These are phyloP conservation scores for Monosporascus sp. DNA, from an alignment of 2,329 filamentous ascomycete species.

Conservation along the genomic window DNA sequence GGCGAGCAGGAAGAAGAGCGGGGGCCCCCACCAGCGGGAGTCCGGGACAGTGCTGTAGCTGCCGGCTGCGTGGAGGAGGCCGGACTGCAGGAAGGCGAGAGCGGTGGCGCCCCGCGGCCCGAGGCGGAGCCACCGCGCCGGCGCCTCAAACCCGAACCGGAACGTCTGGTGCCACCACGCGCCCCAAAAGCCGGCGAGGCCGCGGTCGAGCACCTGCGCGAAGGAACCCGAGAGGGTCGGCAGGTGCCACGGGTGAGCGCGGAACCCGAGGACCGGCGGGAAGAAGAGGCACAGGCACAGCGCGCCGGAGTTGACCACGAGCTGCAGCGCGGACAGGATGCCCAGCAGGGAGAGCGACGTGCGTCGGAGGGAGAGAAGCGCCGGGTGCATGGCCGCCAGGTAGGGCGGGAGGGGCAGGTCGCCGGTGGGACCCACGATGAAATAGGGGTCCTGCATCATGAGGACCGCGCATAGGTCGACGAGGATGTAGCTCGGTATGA, in stretches of 20 bases:
- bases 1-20: slow-evolving; percentile 70
- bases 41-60: slow-evolving; percentile 60
- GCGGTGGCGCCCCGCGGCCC: slow-evolving; percentile 31
- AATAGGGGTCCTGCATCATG: slow-evolving; percentile 76
- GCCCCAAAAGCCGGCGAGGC: slow-evolving; percentile 79
- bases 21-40: slow-evolving; percentile 46
- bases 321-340: slow-evolving; percentile 56
- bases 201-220: slow-evolving; percentile 56
- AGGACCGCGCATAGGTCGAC: slow-evolving; percentile 66
- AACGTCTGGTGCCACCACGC: slow-evolving; percentile 90
- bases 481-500: slow-evolving; percentile 53
- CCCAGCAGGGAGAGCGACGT: slow-evolving; percentile 50
- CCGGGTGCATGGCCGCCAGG: slow-evolving; percentile 36
- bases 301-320: slow-evolving; percentile 56
- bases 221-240: slow-evolving; percentile 53
- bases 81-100: slow-evolving; percentile 62
- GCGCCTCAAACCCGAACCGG: slow-evolving; percentile 64
- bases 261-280: slow-evolving; percentile 46
- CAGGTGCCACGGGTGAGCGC: slow-evolving; percentile 47
- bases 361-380: slow-evolving; percentile 50
- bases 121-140: slow-evolving; percentile 43
- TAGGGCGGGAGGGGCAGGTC: slow-evolving; percentile 38
- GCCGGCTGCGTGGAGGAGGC: slow-evolving; percentile 65
- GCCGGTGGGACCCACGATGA: slow-evolving; percentile 48
- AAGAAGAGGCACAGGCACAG: slow-evolving; percentile 49